phyloP scores from a whole-genome alignment of 2,329 filamentous ascomycete species.

The Geosmithia flava region DNA sequence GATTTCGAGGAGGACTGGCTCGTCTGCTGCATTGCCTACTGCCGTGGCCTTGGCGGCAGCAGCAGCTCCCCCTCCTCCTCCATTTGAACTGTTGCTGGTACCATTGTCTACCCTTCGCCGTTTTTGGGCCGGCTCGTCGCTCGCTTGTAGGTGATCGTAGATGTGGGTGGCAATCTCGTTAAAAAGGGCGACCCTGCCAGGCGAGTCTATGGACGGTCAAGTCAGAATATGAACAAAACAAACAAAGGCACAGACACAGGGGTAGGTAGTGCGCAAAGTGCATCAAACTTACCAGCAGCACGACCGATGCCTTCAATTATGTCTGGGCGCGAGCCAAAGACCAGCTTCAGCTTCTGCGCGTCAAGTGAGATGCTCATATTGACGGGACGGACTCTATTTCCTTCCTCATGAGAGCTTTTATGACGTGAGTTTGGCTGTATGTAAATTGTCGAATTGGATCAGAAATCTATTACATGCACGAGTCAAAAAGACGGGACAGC shows the following conservation, averaged over 20 bases:
- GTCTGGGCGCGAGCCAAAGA: slow-evolving; percentile 44
- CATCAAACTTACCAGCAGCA: slow-evolving; percentile 32
- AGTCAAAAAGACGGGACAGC: background rate
- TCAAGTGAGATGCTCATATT: slow-evolving; percentile 34
- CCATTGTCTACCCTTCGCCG: slow-evolving; percentile 34
- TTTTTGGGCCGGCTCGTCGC: slow-evolving; percentile 36
- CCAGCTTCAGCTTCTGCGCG: slow-evolving; percentile 31
- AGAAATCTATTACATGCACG: background rate
- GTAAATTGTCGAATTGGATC: background rate
- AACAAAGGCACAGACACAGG: background rate
- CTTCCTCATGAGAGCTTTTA: background rate
- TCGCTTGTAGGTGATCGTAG: slow-evolving; percentile 26
- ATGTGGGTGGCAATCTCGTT: slow-evolving; percentile 42
- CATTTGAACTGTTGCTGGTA: slow-evolving; percentile 14
- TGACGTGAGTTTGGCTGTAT: background rate
- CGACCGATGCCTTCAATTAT: slow-evolving; percentile 39
- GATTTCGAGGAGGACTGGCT: slow-evolving; percentile 43
- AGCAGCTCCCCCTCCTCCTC: background rate
- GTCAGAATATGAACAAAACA: slow-evolving; percentile 2
- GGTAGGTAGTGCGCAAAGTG: background rate
- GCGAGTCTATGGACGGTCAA: slow-evolving; percentile 28
- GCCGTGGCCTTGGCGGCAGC: slow-evolving; percentile 6
- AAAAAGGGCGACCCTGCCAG: slow-evolving; percentile 36
- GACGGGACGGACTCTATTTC: background rate
- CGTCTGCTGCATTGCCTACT: slow-evolving; percentile 23